Evolutionary conservation across 345 rosid species (phyloP).

Genomic region (Passiflora organensis): DNA sequence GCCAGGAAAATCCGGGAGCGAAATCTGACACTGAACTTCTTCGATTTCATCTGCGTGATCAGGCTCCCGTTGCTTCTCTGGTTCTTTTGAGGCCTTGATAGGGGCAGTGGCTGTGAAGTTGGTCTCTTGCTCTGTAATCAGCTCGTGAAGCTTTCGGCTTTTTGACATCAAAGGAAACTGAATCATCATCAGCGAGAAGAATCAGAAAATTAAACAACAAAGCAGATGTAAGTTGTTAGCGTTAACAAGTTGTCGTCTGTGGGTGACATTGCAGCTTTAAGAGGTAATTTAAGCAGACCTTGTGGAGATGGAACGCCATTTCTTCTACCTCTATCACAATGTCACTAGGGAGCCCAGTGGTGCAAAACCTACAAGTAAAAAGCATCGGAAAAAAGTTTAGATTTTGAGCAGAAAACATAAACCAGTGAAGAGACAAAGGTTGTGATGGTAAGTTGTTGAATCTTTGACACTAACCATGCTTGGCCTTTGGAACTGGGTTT

Average conservation of each 20-base stretch:
- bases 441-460: too few relatives aligned
- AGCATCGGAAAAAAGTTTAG: neutral
- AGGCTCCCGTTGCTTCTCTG: conserved; percentile 23
- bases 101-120: conserved; percentile 14
- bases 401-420: neutral
- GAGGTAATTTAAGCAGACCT: conserved; percentile 30
- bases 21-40: conserved; percentile 39
- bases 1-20: conserved; percentile 74
- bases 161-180: conserved; percentile 94
- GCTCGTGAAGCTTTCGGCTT: conserved; percentile 65
- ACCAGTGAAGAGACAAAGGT: neutral
- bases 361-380: conserved; percentile 65
- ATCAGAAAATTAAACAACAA: neutral
- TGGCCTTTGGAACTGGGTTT: conserved; percentile 69
- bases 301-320: conserved; percentile 92
- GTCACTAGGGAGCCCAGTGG: conserved; percentile 89
- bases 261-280: too few relatives aligned
- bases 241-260: too few relatives aligned
- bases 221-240: too few relatives aligned
- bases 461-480: conserved; percentile 58
- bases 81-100: conserved; percentile 15
- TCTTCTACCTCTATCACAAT: conserved; percentile 76
- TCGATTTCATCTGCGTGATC: conserved; percentile 17
- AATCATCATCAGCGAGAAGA: conserved; percentile 2
- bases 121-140: conserved; percentile 72